A percentile compares a stretch with the other conserved stretches of the same genome.
These are phyloP conservation scores for Lenwebbia sp. DNA, from an alignment of 345 rosid species.

Conservation along the genomic window DNA sequence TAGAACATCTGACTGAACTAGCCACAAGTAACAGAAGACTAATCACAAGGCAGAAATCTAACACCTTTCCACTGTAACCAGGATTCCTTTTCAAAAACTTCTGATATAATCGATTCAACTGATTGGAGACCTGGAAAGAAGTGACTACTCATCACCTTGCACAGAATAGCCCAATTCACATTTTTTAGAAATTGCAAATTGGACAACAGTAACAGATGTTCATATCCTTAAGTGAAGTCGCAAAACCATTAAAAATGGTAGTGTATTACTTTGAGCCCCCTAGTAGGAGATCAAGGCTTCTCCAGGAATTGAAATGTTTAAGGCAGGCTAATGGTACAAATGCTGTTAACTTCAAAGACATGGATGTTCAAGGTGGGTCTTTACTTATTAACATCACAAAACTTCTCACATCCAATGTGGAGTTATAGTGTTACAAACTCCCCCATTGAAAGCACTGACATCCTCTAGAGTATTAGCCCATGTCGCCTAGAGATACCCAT, in stretches of 20 bases:
- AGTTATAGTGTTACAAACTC: background rate
- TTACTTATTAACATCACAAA: background rate
- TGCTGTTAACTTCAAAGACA: background rate
- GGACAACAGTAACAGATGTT: background rate
- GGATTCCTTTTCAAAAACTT: constrained; percentile 86
- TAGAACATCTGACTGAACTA: background rate
- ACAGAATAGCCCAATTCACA: constrained; percentile 2
- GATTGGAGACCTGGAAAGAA: constrained; percentile 72
- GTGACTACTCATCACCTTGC: background rate
- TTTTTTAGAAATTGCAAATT: background rate
- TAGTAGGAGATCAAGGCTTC: background rate
- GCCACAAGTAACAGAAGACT: background rate
- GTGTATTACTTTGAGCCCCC: background rate
- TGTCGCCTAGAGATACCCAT: background rate
- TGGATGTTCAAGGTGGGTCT: background rate
- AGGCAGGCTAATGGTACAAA: background rate
- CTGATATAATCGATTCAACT: constrained; percentile 60
- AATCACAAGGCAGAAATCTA: constrained; percentile 4
- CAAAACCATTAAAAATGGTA: background rate
- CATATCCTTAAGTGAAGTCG: background rate
- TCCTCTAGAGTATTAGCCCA: background rate
- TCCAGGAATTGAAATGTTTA: background rate
- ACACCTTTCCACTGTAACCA: constrained; percentile 93
- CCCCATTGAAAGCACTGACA: background rate
- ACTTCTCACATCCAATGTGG: background rate